Evolutionary conservation across 192 early-diverging fungal species (phyloP).

Genomic region (Rhizoclosmatium globosum): DNA sequence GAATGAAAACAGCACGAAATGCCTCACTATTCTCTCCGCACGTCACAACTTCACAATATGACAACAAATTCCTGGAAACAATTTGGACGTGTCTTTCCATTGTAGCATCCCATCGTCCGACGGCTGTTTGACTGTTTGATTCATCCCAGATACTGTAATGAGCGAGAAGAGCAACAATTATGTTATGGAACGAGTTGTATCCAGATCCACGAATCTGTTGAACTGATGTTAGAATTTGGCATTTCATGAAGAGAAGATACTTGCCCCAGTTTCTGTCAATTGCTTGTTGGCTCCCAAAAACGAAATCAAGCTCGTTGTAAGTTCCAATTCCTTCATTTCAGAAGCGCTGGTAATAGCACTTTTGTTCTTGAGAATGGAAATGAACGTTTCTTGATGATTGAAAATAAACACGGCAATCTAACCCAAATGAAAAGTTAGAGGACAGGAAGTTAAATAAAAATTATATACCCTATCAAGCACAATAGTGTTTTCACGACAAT

Average conservation of each 20-base stretch:
- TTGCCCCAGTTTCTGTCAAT: conserved; percentile 29
- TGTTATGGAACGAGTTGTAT: conserved; percentile 53
- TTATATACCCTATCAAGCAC: conserved; percentile 12
- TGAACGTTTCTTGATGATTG: conserved; percentile 60
- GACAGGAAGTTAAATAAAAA: conserved; percentile 45
- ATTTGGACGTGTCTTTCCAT: conserved; percentile 51
- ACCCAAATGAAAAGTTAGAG: conserved; percentile 3
- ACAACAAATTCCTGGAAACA: conserved; percentile 63
- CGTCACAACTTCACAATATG: conserved; percentile 58
- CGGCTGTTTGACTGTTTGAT: not conserved
- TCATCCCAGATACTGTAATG: conserved; percentile 4
- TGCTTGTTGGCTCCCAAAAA: conserved; percentile 34
- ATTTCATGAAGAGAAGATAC: conserved; percentile 4
- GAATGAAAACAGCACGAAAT: too few species aligned
- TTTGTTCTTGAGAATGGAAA: conserved; percentile 63
- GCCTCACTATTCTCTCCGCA: not conserved
- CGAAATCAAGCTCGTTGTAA: conserved; percentile 50
- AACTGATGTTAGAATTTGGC: not conserved
- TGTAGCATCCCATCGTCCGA: conserved; percentile 30
- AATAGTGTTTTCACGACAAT: conserved; percentile 16
- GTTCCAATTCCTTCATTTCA: conserved; percentile 50
- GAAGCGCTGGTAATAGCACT: conserved; percentile 54
- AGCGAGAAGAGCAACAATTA: conserved; percentile 44
- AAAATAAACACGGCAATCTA: conserved; percentile 50
- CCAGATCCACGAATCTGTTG: conserved; percentile 49